Evolutionary conservation across 345 rosid species (phyloP), one percentile per base, ranked within the genome.

Genomic region (Cardamine resedifolia): DNA sequence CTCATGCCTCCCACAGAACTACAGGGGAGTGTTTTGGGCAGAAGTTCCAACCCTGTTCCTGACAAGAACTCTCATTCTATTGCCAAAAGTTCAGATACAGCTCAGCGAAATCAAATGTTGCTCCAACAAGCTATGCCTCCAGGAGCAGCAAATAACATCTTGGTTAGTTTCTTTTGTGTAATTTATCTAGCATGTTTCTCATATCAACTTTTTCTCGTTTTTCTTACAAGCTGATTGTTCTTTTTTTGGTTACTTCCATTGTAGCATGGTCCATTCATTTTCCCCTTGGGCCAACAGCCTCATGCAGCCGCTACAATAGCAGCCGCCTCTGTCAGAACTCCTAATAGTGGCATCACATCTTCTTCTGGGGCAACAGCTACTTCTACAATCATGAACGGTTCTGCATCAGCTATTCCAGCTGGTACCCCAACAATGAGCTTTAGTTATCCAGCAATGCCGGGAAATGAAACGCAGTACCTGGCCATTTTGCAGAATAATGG

Each of bases 221-320:
- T 30, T 15, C 0, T 23, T 10, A 15, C 4, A 9, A 34, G 2
- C 11, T 23, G 9, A 61, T 68, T 18, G 43, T 21, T 65, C 20
- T 20, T 11, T 60, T 65, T n/a, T n/a, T n/a, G n/a, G 5, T 31
- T 72, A 45, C 38, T 38, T 47, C 70, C 21, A 48, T 79, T 84
- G 44, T 86, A 88, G 96, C 98, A 86, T 78, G 81, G 77, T 0
- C 94, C 99, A 31, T 91, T 96, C 72, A 86, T 96, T 59, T 82
- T 96, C 78, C 99, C 99, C 43, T 44, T 92, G 77, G 84, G 84
- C 81, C 99, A 96, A 75, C 99, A 87, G 71, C 97, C 85, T 58
- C 85, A 89, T 9, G 88, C 89, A 2, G 88, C 85, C 20, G 88
- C 94, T 52, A 70, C 96, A 58, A 84, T 82, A 3, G 87, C 89